Conservation (phyloP, 1,284 basidiomycete species). For the Cryptococcus jaspeensis region DNA sequence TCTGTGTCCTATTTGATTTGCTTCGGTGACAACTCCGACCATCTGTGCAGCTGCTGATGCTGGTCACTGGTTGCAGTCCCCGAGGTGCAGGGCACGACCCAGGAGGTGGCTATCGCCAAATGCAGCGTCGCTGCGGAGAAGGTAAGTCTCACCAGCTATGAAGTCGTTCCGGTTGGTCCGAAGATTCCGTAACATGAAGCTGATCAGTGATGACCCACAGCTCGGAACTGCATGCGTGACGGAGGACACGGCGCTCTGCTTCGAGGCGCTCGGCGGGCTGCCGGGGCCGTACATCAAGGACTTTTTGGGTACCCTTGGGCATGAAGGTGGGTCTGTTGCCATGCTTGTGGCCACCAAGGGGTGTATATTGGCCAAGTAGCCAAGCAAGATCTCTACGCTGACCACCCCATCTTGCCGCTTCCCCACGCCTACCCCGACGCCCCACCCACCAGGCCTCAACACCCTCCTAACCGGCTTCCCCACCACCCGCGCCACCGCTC, state of each 20-base stretch:
- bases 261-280: conserved; percentile 81
- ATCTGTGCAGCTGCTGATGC: background rate
- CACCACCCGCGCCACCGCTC: conserved; percentile 76
- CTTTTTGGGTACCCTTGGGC: conserved; percentile 76
- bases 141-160: conserved; percentile 51
- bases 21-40: background rate
- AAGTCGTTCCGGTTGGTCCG: background rate
- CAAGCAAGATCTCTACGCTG: too few relatives aligned
- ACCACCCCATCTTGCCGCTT: too few relatives aligned
- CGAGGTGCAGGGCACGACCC: conserved; percentile 89
- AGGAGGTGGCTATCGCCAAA: conserved; percentile 87
- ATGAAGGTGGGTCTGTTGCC: conserved; percentile 58
- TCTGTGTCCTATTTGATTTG: conserved; percentile 1
- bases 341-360: background rate
- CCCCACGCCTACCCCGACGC: background rate
- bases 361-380: too few relatives aligned
- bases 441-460: conserved; percentile 65
- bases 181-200: background rate
- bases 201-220: conserved; percentile 46
- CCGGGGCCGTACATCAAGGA: conserved; percentile 98
- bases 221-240: conserved; percentile 86
- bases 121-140: conserved; percentile 78
- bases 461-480: conserved; percentile 80
- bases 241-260: conserved; percentile 94
- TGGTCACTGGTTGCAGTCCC: conserved; percentile 61